A percentile compares a stretch with the other conserved stretches of the same genome.
Evolutionary conservation across 1,284 basidiomycete genomes (phyloP).

Genomic region (Trametes hirsuta): DNA sequence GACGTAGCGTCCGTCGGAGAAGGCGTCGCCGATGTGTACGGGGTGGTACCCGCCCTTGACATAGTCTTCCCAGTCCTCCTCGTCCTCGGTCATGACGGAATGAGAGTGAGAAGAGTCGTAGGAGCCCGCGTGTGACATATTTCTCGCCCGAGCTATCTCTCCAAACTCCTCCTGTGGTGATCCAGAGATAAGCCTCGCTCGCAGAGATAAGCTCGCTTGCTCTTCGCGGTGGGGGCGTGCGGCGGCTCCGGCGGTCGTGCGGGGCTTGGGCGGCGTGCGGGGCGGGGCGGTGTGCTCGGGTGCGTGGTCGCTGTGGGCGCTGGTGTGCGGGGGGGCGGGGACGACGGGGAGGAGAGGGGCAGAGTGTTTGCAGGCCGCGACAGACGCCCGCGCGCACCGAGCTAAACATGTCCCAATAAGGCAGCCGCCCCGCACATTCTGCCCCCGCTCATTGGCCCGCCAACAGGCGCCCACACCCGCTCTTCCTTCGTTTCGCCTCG

Average conservation of each 20-base stretch:
- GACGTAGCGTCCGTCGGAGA: slow-evolving; percentile 86
- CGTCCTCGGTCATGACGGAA: slow-evolving; percentile 75
- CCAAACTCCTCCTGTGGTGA: slow-evolving; percentile 10
- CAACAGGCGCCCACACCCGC: background rate
- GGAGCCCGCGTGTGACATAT: slow-evolving; percentile 49
- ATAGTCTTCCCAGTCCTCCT: slow-evolving; percentile 87
- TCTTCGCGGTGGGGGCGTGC: too few species aligned
- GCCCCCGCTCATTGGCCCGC: slow-evolving; percentile 20
- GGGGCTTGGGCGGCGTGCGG: background rate
- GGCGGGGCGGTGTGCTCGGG: background rate
- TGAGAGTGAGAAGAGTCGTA: slow-evolving; percentile 57
- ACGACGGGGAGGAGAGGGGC: slow-evolving; percentile 8
- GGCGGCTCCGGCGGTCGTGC: too few species aligned
- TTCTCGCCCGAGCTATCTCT: slow-evolving; percentile 16
- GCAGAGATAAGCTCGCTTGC: slow-evolving; percentile 23
- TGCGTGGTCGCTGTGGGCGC: background rate
- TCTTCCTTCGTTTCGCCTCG: background rate
- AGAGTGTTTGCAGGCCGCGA: slow-evolving; percentile 1
- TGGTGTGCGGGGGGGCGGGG: background rate
- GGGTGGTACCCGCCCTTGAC: slow-evolving; percentile 94
- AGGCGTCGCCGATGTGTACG: slow-evolving; percentile 92
- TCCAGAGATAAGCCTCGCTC: slow-evolving; percentile 21
- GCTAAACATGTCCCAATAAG: slow-evolving; percentile 24
- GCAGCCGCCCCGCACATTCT: slow-evolving; percentile 14
- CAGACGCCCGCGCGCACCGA: slow-evolving; percentile 15